phyloP scores from a whole-genome alignment of 305 asterid genomes.

The Fraxinus ornus region DNA sequence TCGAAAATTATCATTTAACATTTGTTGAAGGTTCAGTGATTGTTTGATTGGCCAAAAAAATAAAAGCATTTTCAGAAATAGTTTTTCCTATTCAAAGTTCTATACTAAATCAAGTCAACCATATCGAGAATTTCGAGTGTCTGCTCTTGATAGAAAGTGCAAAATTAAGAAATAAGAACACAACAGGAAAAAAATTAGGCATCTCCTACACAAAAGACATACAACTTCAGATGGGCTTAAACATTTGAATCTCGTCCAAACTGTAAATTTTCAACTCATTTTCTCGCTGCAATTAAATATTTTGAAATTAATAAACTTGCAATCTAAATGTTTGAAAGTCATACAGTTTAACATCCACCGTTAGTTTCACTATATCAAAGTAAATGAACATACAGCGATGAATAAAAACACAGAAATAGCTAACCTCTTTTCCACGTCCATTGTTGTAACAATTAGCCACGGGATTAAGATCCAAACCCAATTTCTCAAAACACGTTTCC shows the following conservation, averaged over 20 bases:
- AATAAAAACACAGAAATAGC: conserved; percentile 20
- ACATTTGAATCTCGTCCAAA: background rate
- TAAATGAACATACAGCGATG: conserved; percentile 5
- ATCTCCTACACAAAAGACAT: background rate
- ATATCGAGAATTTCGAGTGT: background rate
- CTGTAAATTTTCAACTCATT: background rate
- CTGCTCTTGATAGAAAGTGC: background rate
- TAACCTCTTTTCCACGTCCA: conserved; percentile 70
- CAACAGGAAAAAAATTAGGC: background rate
- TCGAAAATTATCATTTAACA: background rate
- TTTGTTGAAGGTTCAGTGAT: background rate
- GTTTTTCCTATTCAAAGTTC: background rate
- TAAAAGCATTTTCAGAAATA: background rate
- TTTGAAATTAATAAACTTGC: conserved; percentile 4
- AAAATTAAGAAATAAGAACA: background rate
- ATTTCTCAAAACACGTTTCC: conserved; percentile 73
- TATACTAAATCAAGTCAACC: background rate
- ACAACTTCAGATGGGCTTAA: background rate
- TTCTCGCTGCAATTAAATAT: background rate
- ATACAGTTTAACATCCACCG: background rate
- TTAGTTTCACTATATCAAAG: background rate
- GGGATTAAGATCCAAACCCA: conserved; percentile 65
- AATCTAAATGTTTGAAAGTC: background rate
- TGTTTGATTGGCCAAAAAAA: background rate
- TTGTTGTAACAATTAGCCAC: conserved; percentile 52